A percentile compares a stretch with the other conserved stretches of the same genome.
phyloP scores from a whole-genome alignment of 1,284 basidiomycete species.

The Ceratobasidium sp. region DNA sequence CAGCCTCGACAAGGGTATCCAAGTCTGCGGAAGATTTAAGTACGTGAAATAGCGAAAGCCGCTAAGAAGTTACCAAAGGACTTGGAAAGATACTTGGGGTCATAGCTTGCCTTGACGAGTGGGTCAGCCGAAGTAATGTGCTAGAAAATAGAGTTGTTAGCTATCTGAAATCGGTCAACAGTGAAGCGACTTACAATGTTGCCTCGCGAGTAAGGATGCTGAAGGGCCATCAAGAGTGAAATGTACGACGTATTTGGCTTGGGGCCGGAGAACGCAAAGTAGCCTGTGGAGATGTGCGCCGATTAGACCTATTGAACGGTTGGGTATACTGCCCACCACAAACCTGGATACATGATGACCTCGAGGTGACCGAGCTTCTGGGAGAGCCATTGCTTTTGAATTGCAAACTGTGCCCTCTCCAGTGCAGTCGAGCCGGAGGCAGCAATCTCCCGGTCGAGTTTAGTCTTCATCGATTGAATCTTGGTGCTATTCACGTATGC shows the following conservation, averaged over 20 bases:
- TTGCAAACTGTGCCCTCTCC: conserved; percentile 20
- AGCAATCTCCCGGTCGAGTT: conserved; percentile 25
- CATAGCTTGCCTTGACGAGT: conserved; percentile 3
- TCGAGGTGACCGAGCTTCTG: conserved; percentile 44
- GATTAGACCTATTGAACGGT: not conserved
- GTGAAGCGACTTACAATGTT: conserved; percentile 35
- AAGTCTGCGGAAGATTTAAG: conserved; percentile 45
- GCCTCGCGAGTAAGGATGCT: conserved; percentile 48
- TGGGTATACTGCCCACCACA: not conserved
- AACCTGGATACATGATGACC: conserved; percentile 42
- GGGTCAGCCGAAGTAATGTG: conserved; percentile 23
- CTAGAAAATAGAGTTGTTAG: not conserved
- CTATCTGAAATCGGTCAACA: not conserved
- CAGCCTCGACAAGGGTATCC: conserved; percentile 47
- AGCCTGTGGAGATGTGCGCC: conserved; percentile 11
- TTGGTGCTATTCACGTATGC: conserved; percentile 17
- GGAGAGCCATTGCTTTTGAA: conserved; percentile 15
- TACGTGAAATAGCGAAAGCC: conserved; percentile 48
- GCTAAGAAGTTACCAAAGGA: conserved; percentile 13
- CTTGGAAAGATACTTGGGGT: conserved; percentile 34
- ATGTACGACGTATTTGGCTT: conserved; percentile 43
- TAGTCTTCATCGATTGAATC: conserved; percentile 21
- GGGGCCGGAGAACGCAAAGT: conserved; percentile 43
- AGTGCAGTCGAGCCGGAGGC: not conserved
- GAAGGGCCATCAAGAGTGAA: conserved; percentile 50